Evolutionary conservation across 768 basidiomycete species (phyloP).

Genomic region (Boletales sp.): DNA sequence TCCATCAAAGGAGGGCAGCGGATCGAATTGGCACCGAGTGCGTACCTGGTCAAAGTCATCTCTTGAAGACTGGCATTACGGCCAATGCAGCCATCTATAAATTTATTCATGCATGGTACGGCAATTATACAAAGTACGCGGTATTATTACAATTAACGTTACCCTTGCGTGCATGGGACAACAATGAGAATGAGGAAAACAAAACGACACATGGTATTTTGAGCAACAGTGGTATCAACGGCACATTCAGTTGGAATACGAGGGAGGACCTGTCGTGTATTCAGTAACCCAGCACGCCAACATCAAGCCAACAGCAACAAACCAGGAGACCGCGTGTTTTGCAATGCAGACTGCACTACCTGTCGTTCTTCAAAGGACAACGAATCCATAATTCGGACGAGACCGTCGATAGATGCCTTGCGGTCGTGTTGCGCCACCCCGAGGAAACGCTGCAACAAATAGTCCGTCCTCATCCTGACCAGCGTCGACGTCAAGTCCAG

Average conservation of each 20-base stretch:
- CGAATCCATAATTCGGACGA: constrained; percentile 68
- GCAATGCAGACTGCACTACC: constrained; percentile 56
- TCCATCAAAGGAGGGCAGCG: too few relatives aligned
- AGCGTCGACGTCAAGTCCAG: constrained; percentile 63
- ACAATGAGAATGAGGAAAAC: too few relatives aligned
- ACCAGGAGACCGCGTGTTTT: constrained; percentile 61
- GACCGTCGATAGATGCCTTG: constrained; percentile 71
- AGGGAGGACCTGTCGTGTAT: constrained; percentile 35
- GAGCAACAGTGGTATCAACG: background rate
- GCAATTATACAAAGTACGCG: constrained; percentile 15
- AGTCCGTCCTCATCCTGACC: constrained; percentile 64
- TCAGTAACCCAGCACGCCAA: constrained; percentile 1
- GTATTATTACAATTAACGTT: constrained; percentile 18
- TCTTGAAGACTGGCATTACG: too few relatives aligned
- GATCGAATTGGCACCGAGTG: too few relatives aligned
- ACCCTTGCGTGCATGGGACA: background rate
- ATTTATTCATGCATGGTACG: constrained; percentile 7
- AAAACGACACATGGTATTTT: constrained; percentile 3
- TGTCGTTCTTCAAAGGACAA: constrained; percentile 72
- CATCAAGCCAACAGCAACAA: constrained; percentile 19
- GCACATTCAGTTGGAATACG: constrained; percentile 31
- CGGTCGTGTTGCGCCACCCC: constrained; percentile 70
- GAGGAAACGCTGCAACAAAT: constrained; percentile 63
- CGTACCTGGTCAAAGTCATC: too few relatives aligned
- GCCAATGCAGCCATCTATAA: too few relatives aligned